Conservation (phyloP, 2,329 filamentous ascomycete genomes). For the Exserohilum rostratum region DNA sequence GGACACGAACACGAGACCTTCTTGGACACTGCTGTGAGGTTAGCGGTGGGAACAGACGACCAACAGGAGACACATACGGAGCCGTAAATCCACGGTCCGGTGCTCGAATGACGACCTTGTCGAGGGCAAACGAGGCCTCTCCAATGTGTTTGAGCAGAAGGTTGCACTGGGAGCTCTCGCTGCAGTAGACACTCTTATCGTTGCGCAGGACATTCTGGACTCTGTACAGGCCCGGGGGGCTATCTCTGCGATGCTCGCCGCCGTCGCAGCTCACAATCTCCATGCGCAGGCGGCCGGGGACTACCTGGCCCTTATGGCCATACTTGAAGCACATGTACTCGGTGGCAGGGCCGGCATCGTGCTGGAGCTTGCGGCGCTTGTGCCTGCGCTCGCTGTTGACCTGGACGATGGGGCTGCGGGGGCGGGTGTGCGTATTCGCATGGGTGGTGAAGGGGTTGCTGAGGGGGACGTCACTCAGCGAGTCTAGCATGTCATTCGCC, state of each 20-base stretch:
- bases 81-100: conserved; percentile 81
- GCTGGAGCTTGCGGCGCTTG: conserved; percentile 51
- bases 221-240: conserved; percentile 51
- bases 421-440: conserved; percentile 14
- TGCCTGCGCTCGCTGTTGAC: conserved; percentile 29
- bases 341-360: conserved; percentile 31
- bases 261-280: conserved; percentile 90
- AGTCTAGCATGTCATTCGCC: conserved; percentile 27
- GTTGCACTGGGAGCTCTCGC: conserved; percentile 85
- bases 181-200: conserved; percentile 87
- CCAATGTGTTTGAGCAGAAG: conserved; percentile 83
- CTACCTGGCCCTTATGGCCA: conserved; percentile 85
- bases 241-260: conserved; percentile 69
- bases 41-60: conserved; percentile 33
- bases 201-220: conserved; percentile 80
- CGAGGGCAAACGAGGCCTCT: conserved; percentile 78
- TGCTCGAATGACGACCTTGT: conserved; percentile 86
- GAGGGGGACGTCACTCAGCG: conserved; percentile 30
- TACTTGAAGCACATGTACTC: conserved; percentile 67
- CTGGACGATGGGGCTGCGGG: conserved; percentile 33
- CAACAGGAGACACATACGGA: conserved; percentile 66
- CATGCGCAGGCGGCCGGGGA: conserved; percentile 80
- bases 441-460: conserved; percentile 19
- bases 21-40: conserved; percentile 69
- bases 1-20: conserved; percentile 89